phyloP scores from a whole-genome alignment of 495 filamentous ascomycete genomes.

The Aspergillus cristatus region DNA sequence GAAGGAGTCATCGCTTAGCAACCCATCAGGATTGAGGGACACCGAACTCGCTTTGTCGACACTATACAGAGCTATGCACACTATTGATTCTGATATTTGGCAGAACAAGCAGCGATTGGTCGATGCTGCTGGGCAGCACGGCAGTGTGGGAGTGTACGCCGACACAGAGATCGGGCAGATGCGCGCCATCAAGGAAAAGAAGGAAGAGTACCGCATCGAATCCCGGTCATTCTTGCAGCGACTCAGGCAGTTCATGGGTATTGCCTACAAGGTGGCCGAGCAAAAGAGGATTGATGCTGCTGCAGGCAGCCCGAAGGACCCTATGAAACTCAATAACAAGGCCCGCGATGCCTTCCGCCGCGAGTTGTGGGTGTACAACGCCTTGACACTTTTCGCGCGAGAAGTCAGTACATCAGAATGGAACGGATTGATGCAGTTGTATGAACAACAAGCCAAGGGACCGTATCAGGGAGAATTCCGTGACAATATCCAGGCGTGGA shows the following conservation, averaged over 20 bases:
- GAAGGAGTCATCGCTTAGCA: constrained; percentile 64
- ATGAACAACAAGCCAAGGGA: constrained; percentile 63
- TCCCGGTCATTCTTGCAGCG: constrained; percentile 63
- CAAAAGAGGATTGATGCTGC: constrained; percentile 51
- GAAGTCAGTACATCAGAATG: constrained; percentile 76
- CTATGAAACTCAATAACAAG: constrained; percentile 40
- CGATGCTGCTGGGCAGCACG: constrained; percentile 40
- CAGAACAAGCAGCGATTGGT: constrained; percentile 37
- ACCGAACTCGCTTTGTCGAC: constrained; percentile 70
- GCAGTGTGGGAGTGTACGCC: constrained; percentile 51
- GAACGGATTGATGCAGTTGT: constrained; percentile 67
- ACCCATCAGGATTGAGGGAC: constrained; percentile 55
- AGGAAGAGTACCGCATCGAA: constrained; percentile 71
- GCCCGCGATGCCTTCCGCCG: constrained; percentile 44
- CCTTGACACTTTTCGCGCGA: constrained; percentile 73
- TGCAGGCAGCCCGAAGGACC: constrained; percentile 31
- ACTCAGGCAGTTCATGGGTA: constrained; percentile 68
- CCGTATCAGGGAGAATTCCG: constrained; percentile 77
- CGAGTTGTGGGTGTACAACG: constrained; percentile 72
- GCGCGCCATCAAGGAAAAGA: constrained; percentile 88
- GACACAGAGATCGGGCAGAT: constrained; percentile 82
- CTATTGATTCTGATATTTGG: constrained; percentile 74
- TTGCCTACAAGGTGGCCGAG: constrained; percentile 68
- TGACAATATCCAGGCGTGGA: constrained; percentile 75
- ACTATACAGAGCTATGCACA: constrained; percentile 88